Evolutionary conservation across 192 early-diverging fungal genomes (phyloP).

Genomic region (Coemansia sp.): DNA sequence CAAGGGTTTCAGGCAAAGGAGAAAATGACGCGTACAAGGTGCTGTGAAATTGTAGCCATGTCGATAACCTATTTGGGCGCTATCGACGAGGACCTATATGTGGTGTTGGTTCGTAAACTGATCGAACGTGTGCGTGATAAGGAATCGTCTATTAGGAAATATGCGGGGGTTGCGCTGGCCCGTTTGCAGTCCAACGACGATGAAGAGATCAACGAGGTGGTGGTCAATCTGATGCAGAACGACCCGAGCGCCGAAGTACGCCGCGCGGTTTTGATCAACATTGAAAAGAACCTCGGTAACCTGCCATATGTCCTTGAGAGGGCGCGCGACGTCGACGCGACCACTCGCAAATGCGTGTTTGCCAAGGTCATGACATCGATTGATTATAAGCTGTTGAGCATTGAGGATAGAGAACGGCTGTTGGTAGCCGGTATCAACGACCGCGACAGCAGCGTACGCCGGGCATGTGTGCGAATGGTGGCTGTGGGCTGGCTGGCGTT

Average conservation of each 20-base stretch:
- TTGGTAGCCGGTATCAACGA: slow-evolving; percentile 78
- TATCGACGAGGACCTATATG: slow-evolving; percentile 79
- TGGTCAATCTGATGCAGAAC: slow-evolving; percentile 66
- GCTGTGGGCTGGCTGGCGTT: slow-evolving; percentile 71
- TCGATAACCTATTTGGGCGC: slow-evolving; percentile 72
- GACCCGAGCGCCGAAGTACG: slow-evolving; percentile 84
- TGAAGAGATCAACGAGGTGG: slow-evolving; percentile 61
- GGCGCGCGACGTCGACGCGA: slow-evolving; percentile 73
- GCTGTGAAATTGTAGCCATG: slow-evolving; percentile 75
- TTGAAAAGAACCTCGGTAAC: slow-evolving; percentile 63
- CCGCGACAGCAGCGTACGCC: slow-evolving; percentile 74
- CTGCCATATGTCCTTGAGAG: slow-evolving; percentile 72
- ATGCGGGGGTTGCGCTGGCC: slow-evolving; percentile 76
- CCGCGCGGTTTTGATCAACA: slow-evolving; percentile 74
- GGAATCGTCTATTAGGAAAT: slow-evolving; percentile 73
- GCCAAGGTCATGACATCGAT: slow-evolving; percentile 69
- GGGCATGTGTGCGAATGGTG: slow-evolving; percentile 70
- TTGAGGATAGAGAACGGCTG: slow-evolving; percentile 69
- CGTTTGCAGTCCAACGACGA: slow-evolving; percentile 70
- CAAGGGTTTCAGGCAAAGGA: slow-evolving; percentile 81
- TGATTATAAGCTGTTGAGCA: slow-evolving; percentile 68
- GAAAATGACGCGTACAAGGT: slow-evolving; percentile 70
- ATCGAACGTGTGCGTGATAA: slow-evolving; percentile 76
- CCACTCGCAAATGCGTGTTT: slow-evolving; percentile 72
- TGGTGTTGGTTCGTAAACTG: slow-evolving; percentile 65